Evolutionary conservation across 768 basidiomycete species (phyloP).

Genomic region (Baorangia bicolor): DNA sequence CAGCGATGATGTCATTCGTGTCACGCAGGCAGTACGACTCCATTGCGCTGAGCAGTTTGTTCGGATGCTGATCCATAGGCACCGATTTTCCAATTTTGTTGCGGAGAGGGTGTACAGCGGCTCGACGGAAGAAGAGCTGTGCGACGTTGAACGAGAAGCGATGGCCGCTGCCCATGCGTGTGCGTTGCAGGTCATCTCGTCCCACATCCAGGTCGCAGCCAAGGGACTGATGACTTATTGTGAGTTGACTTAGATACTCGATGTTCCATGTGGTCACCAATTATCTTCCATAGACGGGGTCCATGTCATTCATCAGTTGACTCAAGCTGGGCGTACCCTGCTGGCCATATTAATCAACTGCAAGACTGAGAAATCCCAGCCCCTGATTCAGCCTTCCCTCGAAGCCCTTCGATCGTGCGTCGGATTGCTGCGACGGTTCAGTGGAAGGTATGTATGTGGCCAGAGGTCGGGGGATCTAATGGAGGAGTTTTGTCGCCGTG

Average conservation of each 20-base stretch:
- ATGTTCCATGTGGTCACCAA: constrained; percentile 9
- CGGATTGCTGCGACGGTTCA: constrained; percentile 83
- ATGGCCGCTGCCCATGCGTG: constrained; percentile 74
- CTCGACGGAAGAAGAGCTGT: constrained; percentile 49
- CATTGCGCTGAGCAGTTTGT: constrained; percentile 88
- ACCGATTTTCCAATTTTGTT: constrained; percentile 76
- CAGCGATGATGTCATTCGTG: constrained; percentile 82
- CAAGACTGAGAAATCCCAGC: constrained; percentile 73
- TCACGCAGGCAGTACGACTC: constrained; percentile 85
- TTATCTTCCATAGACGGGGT: constrained; percentile 66
- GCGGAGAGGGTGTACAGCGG: constrained; percentile 60
- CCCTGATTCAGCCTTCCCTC: constrained; percentile 76
- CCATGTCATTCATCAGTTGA: constrained; percentile 93
- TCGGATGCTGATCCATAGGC: constrained; percentile 84
- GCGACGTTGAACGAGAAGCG: constrained; percentile 73
- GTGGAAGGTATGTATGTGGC: constrained; percentile 89
- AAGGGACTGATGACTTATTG: constrained; percentile 94
- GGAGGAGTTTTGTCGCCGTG: constrained; percentile 92
- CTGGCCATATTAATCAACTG: constrained; percentile 87
- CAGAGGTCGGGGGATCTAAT: constrained; percentile 88
- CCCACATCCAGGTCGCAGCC: constrained; percentile 82
- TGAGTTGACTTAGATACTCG: constrained; percentile 40
- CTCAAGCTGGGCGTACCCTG: constrained; percentile 89
- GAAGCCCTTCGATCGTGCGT: constrained; percentile 88
- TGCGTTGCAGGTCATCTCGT: constrained; percentile 78